Conservation (phyloP, 139 green algal genomes). For the Gonium pectorale region DNA sequence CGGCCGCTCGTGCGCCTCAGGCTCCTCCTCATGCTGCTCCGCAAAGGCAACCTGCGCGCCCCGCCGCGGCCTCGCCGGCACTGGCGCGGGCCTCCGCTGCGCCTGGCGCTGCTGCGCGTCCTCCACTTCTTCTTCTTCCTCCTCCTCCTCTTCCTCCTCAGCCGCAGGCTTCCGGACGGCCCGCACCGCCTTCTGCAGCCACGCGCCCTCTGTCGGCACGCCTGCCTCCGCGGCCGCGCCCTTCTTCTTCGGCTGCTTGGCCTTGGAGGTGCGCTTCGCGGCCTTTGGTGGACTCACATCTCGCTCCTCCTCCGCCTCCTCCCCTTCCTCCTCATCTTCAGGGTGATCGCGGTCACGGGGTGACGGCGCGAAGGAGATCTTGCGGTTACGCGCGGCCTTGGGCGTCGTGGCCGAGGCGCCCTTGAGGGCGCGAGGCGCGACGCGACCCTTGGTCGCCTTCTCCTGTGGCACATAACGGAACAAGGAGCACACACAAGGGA, state of each 20-base stretch:
- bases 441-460: conserved; percentile 21
- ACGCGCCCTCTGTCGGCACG: neutral
- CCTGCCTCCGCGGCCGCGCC: neutral
- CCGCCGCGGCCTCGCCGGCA: neutral
- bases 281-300: neutral
- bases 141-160: neutral
- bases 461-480: neutral
- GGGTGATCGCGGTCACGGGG: neutral
- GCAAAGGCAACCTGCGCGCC: neutral
- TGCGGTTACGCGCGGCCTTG: conserved; percentile 17
- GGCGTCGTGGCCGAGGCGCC: neutral
- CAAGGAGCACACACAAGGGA: neutral
- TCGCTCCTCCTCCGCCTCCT: neutral
- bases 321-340: neutral
- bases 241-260: neutral
- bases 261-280: neutral
- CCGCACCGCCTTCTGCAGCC: conserved; percentile 19
- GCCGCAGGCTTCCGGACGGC: neutral
- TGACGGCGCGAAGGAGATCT: conserved; percentile 39
- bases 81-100: neutral
- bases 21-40: neutral
- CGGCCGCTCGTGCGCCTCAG: neutral
- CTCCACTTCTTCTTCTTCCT: conserved; percentile 17
- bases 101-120: neutral
- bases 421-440: conserved; percentile 24